Evolutionary conservation across 352 stramenopile species (phyloP), one percentile per base, ranked within the genome.

Genomic region (Phytophthora citrophthora): DNA sequence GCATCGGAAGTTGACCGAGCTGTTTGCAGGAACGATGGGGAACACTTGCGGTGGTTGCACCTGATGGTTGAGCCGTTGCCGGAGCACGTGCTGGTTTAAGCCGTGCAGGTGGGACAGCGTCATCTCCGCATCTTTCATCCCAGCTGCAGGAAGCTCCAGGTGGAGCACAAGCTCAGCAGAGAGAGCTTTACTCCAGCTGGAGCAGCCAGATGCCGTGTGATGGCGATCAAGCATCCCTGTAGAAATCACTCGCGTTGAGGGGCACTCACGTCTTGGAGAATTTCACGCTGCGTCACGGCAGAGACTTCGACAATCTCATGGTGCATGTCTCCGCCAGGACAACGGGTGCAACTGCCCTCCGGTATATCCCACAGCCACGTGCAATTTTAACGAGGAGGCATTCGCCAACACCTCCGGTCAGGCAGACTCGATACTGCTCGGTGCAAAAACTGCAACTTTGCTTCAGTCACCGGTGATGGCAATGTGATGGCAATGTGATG

Each of bases 1-100:
- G 29, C 52, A 67, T 67, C 50, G 29, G 31, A 68, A 68, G 57
- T 68, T 72, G 57, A 72, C 51, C 43, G 68, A 64, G 64, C 57
- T 72, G 51, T 54, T 68, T 68, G 57, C 50, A 54, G 40, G 15
- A 16, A 13, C 20, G 59, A 69, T 72, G 51, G 58, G 24, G 31
- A 58, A 48, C 48, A 54, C 45, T 53, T 63, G 58, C 26, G 18
- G n/a, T 9, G 36, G n/a, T 40, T 60, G 32, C 39, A 46, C 56
- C 18, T 24, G 15, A 61, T 51, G 40, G 27, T 60, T 36, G 41
- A 7, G 48, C 16, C 51, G 34, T 50, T 29, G 36, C 23, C 15
- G 15, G 43, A 54, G 32, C 40, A 63, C 54, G 48, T 50, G 45
- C 50, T 73, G 38, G 43, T 60, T 58, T 54, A 13, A 51, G 52